Conservation (phyloP, 1,139 yeast species). For the Scheffersomyces parashehatae region DNA sequence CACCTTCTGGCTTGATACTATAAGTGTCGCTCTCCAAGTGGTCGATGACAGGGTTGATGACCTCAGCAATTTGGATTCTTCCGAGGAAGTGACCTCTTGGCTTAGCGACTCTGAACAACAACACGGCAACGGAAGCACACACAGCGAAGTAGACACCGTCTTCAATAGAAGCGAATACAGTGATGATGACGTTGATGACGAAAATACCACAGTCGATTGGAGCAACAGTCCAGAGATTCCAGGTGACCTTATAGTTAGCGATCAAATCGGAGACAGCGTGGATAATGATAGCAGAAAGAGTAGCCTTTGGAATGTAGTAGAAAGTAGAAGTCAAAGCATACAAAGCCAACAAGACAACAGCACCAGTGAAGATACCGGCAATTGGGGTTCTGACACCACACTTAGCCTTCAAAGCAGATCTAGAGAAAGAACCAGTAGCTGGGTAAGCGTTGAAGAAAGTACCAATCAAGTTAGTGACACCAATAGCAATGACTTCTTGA, state of each 20-base stretch:
- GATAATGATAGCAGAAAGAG: slow-evolving; percentile 82
- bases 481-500: slow-evolving; percentile 93
- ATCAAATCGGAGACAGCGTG: slow-evolving; percentile 93
- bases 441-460: slow-evolving; percentile 94
- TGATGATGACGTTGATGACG: slow-evolving; percentile 71
- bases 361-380: slow-evolving; percentile 90
- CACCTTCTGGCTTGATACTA: slow-evolving; percentile 5
- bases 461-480: slow-evolving; percentile 86
- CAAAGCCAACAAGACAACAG: slow-evolving; percentile 81
- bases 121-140: slow-evolving; percentile 75
- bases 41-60: slow-evolving; percentile 55
- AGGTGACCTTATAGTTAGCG: slow-evolving; percentile 70
- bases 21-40: slow-evolving; percentile 2
- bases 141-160: slow-evolving; percentile 89
- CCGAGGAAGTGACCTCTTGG: slow-evolving; percentile 87
- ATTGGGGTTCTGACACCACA: slow-evolving; percentile 95
- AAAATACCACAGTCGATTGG: slow-evolving; percentile 82
- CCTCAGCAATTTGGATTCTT: slow-evolving; percentile 66
- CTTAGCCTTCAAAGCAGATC: slow-evolving; percentile 91
- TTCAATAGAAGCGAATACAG: slow-evolving; percentile 83
- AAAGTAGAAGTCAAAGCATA: slow-evolving; percentile 82
- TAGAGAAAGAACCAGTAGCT: slow-evolving; percentile 93
- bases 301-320: slow-evolving; percentile 88
- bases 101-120: slow-evolving; percentile 73
- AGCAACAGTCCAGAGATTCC: slow-evolving; percentile 71